Percentiles rank a stretch among this genome's conserved stretches.
Evolutionary conservation across 2,329 filamentous ascomycete species (phyloP).

Genomic region (Scedosporium minutisporum): DNA sequence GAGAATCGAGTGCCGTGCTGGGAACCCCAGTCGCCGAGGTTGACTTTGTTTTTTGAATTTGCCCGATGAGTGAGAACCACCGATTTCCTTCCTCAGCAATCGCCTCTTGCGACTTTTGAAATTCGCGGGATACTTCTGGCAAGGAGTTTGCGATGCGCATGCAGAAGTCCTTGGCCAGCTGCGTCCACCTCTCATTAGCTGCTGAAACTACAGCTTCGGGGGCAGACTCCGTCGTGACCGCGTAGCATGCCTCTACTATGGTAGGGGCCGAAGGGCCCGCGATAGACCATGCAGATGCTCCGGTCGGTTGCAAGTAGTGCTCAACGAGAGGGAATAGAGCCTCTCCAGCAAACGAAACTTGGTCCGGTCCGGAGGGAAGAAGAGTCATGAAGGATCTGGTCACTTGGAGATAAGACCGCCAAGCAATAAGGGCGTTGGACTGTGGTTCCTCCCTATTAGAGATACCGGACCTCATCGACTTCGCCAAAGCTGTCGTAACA

Average conservation of each 20-base stretch:
- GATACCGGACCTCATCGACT: conserved; percentile 62
- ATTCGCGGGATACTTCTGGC: conserved; percentile 73
- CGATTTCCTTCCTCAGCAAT: conserved; percentile 58
- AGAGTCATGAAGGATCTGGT: conserved; percentile 42
- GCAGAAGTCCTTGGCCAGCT: conserved; percentile 44
- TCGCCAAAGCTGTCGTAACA: conserved; percentile 51
- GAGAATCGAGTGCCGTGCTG: conserved; percentile 22
- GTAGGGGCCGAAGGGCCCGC: conserved; percentile 7
- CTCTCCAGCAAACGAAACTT: conserved; percentile 34
- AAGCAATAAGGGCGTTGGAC: conserved; percentile 58
- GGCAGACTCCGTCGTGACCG: conserved; percentile 5
- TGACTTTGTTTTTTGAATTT: conserved; percentile 27
- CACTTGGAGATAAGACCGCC: conserved; percentile 63
- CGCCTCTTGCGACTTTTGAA: conserved; percentile 59
- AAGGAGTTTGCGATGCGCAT: conserved; percentile 62
- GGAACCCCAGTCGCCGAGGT: conserved; percentile 13
- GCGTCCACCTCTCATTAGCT: conserved; percentile 19
- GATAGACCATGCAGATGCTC: conserved; percentile 23
- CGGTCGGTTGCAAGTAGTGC: conserved; percentile 41
- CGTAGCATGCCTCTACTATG: conserved; percentile 6
- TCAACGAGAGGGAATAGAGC: conserved; percentile 45
- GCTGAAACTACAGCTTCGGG: conserved; percentile 8
- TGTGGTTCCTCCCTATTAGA: conserved; percentile 64
- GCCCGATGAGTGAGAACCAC: conserved; percentile 52
- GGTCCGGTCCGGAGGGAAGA: conserved; percentile 33